These are phyloP conservation scores for Batkoa obscura DNA, from an alignment of 371 early-diverging fungal species.

Conservation along the genomic window DNA sequence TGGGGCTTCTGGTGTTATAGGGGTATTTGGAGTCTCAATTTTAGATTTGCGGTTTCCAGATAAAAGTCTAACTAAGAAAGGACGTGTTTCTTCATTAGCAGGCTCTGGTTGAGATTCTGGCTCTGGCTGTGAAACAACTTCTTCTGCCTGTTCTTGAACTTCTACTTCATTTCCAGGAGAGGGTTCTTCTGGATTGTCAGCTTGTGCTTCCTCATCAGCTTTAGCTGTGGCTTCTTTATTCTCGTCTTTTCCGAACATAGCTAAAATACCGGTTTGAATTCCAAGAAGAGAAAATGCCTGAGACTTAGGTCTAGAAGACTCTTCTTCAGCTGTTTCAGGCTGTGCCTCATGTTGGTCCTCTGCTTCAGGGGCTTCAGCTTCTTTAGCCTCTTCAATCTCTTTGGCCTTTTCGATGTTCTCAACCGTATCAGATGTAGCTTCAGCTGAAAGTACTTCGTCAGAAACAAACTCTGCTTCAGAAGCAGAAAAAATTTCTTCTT, in stretches of 20 bases:
- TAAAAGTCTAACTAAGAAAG: not conserved
- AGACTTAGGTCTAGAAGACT: too few relatives aligned
- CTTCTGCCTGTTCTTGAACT: not conserved
- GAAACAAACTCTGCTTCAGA: conserved; percentile 6
- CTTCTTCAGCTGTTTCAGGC: not conserved
- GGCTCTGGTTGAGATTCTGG: not conserved
- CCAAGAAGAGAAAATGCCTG: too few relatives aligned
- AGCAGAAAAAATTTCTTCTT: conserved; percentile 6
- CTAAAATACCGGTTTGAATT: too few relatives aligned
- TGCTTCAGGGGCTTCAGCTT: not conserved
- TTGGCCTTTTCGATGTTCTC: too few relatives aligned
- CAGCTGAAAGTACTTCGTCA: conserved; percentile 2
- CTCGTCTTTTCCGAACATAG: too few relatives aligned
- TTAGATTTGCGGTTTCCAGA: conserved; percentile 3
- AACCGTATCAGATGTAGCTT: too few relatives aligned
- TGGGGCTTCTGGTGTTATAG: not conserved
- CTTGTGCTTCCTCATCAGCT: not conserved
- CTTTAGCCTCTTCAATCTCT: too few relatives aligned
- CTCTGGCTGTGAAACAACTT: too few relatives aligned
- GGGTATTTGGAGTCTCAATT: not conserved
- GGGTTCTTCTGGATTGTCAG: not conserved
- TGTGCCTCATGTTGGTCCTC: too few relatives aligned
- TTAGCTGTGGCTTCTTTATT: too few relatives aligned
- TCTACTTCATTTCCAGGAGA: too few relatives aligned
- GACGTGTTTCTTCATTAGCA: conserved; percentile 5